Base-by-base conservation (phyloP, 2,329 filamentous ascomycete genomes). In the Tolypocladium tropicale region DNA sequence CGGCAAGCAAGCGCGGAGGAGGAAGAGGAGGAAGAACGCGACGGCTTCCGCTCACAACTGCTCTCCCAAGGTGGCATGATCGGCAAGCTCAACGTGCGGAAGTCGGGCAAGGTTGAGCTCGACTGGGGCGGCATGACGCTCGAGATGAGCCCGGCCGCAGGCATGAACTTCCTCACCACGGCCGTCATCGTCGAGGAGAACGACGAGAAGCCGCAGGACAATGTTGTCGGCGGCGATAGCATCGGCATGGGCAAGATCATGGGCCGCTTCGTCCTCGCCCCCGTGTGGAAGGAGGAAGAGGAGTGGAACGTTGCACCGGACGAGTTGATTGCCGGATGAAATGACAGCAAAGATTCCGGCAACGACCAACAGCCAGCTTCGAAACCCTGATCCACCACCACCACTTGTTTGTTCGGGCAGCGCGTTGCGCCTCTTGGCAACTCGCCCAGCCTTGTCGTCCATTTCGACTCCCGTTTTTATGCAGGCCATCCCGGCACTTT, bases 211-310 rank as follows among this genome's bases (percentile, higher is more conserved):
- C 68, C 75, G 4, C 71, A 70, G 53, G 60, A 68, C 10, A 72
- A 68, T 7, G 68, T 71, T n/a, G 54, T 72, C 32, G 69, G 74
- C 23, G 82, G 81, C 21, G 74, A 75, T 52, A 79, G 80, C 33
- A 78, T 80, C 56, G 81, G 81, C 51, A 84, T 86, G 80, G 83
- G 83, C 52, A 78, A 80, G 63, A 77, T 86, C 57, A 79, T 81
- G 74, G 82, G 81, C 53, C 80, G 81, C 58, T 85, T 85, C 66
- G 76, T 82, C 21, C 70, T 83, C 21, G 80, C 79, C 30, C 82
- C 82, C 9, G 74, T 78, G 49, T 85, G 79, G 74, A 76, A 75
- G 39, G 80, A 83, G 53, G 79, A 81, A 62, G 74, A 79, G 55
- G 79, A 82, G 33, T 84, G 80, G 80, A 69, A 75, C 16, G 77